Evolutionary conservation across 140 eudicot species (phyloP).

Genomic region (Stevia rebaudiana): DNA sequence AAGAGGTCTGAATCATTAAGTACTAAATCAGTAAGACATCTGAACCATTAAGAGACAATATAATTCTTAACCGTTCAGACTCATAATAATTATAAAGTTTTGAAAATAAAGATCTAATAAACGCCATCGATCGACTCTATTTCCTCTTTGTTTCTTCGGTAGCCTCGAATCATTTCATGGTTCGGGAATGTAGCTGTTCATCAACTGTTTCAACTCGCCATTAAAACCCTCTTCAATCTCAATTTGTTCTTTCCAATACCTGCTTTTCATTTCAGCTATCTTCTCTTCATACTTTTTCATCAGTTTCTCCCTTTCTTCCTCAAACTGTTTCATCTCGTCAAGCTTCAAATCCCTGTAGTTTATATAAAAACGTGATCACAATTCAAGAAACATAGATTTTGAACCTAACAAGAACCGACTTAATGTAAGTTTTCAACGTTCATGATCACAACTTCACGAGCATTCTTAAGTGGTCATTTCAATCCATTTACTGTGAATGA

Average conservation of each 20-base stretch:
- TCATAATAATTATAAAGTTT: too few relatives aligned
- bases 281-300: slow-evolving; percentile 30
- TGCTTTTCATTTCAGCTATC: slow-evolving; percentile 25
- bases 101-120: neutral
- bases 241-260: slow-evolving; percentile 10
- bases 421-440: neutral
- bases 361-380: neutral
- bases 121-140: neutral
- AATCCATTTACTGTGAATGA: neutral
- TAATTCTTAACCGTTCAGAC: too few relatives aligned
- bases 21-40: too few relatives aligned
- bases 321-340: slow-evolving; percentile 47
- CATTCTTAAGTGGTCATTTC: neutral
- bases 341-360: slow-evolving; percentile 37
- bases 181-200: neutral
- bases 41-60: too few relatives aligned
- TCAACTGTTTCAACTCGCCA: slow-evolving; percentile 11
- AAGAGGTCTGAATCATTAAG: too few relatives aligned
- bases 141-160: neutral
- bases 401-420: neutral
- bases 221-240: slow-evolving; percentile 1
- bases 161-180: neutral
- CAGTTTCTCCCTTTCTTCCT: slow-evolving; percentile 43
- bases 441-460: neutral
- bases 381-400: neutral